These are phyloP conservation scores for Aspergillus haitiensis DNA, from an alignment of 495 filamentous ascomycete species.

Conservation along the genomic window DNA sequence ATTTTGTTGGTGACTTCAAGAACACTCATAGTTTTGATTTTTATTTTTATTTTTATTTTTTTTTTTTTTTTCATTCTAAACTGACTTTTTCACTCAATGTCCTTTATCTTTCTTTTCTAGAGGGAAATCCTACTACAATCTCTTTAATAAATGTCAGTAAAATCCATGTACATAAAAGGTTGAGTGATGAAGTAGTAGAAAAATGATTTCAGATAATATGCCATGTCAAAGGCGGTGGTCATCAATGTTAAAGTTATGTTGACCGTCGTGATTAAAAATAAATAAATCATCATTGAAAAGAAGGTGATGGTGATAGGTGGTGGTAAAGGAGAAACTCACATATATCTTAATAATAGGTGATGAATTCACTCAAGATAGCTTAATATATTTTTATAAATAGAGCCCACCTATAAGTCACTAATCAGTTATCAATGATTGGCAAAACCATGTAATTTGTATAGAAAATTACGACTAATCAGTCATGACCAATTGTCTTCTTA, in stretches of 20 bases:
- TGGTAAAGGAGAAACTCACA: constrained; percentile 27
- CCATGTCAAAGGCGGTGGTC: constrained; percentile 89
- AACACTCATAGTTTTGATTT: too few species aligned
- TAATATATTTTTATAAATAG: not conserved
- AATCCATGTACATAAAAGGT: too few species aligned
- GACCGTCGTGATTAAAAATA: constrained; percentile 93
- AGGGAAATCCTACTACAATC: too few species aligned
- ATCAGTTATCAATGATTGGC: constrained; percentile 18
- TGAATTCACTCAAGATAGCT: not conserved
- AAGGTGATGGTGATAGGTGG: constrained; percentile 3
- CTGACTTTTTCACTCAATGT: too few species aligned
- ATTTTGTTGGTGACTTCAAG: too few species aligned
- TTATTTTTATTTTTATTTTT: too few species aligned
- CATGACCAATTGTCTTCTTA: constrained; percentile 52
- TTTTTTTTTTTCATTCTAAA: too few species aligned
- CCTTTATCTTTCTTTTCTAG: too few species aligned
- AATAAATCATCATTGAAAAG: constrained; percentile 67
- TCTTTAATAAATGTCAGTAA: too few species aligned
- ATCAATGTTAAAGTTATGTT: constrained; percentile 87
- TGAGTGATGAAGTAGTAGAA: constrained; percentile 9
- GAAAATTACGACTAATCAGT: constrained; percentile 43
- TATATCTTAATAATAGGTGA: not conserved
- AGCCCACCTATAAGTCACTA: not conserved
- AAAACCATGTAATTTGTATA: constrained; percentile 14
- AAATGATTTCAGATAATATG: constrained; percentile 58